phyloP scores from a whole-genome alignment of 352 stramenopile genomes.

The Pythium oligandrum region DNA sequence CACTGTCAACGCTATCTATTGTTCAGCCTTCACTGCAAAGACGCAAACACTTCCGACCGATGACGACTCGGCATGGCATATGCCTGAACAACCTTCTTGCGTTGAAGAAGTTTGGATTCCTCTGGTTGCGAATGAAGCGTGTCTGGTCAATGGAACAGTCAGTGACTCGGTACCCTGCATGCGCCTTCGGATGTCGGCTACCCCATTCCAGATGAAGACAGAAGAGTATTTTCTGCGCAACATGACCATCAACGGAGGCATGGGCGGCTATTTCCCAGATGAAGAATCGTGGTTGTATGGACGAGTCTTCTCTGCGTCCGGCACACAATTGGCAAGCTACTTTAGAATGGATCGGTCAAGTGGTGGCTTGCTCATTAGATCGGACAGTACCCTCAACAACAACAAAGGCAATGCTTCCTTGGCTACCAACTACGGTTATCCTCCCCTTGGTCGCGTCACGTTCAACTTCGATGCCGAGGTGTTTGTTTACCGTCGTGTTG shows the following conservation, averaged over 20 bases:
- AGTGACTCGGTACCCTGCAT: conserved; percentile 46
- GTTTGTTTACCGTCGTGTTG: conserved; percentile 65
- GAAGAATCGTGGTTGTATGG: conserved; percentile 59
- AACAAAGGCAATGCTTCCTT: conserved; percentile 67
- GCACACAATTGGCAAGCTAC: conserved; percentile 68
- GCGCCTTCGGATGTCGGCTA: conserved; percentile 58
- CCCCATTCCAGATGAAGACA: conserved; percentile 69
- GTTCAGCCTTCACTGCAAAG: conserved; percentile 56
- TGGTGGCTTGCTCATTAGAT: conserved; percentile 62
- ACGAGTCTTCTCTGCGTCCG: conserved; percentile 58
- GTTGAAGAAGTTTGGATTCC: conserved; percentile 78
- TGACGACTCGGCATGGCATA: conserved; percentile 58
- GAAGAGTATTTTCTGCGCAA: conserved; percentile 55
- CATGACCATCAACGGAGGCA: conserved; percentile 52
- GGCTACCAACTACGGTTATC: conserved; percentile 36
- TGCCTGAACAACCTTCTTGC: conserved; percentile 60
- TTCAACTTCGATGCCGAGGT: conserved; percentile 73
- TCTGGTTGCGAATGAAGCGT: conserved; percentile 29
- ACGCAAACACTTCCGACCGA: conserved; percentile 39
- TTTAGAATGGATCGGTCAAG: conserved; percentile 69
- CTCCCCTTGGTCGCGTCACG: conserved; percentile 60
- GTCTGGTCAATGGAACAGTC: conserved; percentile 17
- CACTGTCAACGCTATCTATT: conserved; percentile 77
- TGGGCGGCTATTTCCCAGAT: conserved; percentile 66
- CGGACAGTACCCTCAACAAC: conserved; percentile 66